A percentile compares a stretch with the other conserved stretches of the same genome.
Evolutionary conservation across 768 basidiomycete genomes (phyloP).

Genomic region (Auriscalpium orientale): DNA sequence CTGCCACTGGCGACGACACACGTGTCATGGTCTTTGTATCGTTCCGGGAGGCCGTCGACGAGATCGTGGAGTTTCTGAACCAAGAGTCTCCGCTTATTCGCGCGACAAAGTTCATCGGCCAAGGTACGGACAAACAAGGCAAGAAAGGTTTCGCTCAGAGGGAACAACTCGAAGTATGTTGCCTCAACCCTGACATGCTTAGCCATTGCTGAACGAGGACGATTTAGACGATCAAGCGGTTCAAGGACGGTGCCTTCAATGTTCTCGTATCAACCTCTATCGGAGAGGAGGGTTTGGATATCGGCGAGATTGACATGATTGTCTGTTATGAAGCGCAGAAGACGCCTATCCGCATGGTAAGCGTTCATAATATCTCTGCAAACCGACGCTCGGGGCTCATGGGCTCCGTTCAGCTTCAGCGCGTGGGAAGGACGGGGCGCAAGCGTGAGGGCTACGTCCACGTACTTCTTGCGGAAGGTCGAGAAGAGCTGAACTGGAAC

Average conservation of each 20-base stretch:
- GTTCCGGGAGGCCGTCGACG: conserved; percentile 86
- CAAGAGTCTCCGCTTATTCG: conserved; percentile 70
- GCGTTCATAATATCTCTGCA: conserved; percentile 13
- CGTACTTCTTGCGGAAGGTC: conserved; percentile 81
- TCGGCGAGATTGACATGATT: conserved; percentile 94
- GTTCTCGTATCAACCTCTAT: conserved; percentile 94
- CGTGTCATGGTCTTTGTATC: conserved; percentile 92
- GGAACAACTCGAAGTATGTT: conserved; percentile 76
- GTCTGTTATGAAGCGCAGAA: conserved; percentile 96
- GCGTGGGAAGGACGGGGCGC: conserved; percentile 91
- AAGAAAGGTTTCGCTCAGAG: conserved; percentile 86
- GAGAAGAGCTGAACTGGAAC: conserved; percentile 88
- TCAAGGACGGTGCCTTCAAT: conserved; percentile 84
- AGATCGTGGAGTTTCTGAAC: conserved; percentile 78
- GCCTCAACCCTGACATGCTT: neutral
- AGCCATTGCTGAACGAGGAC: neutral
- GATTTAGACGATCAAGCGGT: conserved; percentile 71
- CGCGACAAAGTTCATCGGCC: conserved; percentile 84
- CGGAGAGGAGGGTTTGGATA: conserved; percentile 97
- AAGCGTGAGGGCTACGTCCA: conserved; percentile 87
- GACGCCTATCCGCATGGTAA: conserved; percentile 91
- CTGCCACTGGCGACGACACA: conserved; percentile 32
- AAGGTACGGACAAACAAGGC: conserved; percentile 77
- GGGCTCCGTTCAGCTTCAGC: conserved; percentile 63
- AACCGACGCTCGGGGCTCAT: too few relatives aligned